Evolutionary conservation across 2,329 filamentous ascomycete species (phyloP), one percentile per base, ranked within the genome.

Genomic region (Epichloe bromicola): DNA sequence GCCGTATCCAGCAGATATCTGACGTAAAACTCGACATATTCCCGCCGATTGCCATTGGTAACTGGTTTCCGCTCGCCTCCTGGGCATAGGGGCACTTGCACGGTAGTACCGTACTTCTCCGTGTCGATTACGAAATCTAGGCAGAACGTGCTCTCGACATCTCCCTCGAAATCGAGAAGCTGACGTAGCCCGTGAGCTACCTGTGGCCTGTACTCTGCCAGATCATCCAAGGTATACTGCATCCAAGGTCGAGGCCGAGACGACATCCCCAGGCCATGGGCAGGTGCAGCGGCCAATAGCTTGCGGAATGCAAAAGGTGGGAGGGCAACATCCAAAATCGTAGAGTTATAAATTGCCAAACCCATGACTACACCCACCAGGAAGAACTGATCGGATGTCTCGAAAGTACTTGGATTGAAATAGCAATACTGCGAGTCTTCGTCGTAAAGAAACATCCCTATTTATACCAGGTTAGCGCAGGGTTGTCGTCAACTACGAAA

Each of bases 291-390:
- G 3, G 86, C 82, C 40, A 95, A 74, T 19, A 96, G 75, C 65
- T 95, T 95, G 57, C 88, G 83, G 63, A 95, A 96, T 1, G 86
- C 84, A 64, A 95, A 95, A 0, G 89, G 86, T 1, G 90, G 90
- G 19, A 96, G 75, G 2, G 88, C 86, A 46, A 95, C 79, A 62
- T 95, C 90, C 17, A 96, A 73, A 57, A 95, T 95, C 0, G 88
- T 95, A 2, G 88, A 94, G 66, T 96, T 95, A 69, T 95, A 95
- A 54, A 96, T 95, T 14, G 90, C 90, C 53, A 96, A 73, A 1
- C 90, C 90, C 50, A 96, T 76, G 7, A 95, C 76, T 12, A 93
- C 87, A 1, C 90, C 90, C 30, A 96, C 86, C 20, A 95, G 75
- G 63, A 93, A 95, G 66, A 87, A 96, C 57, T 95, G 88, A 61